Conservation (phyloP, 805 yeast species). For the Candida quercuum region DNA sequence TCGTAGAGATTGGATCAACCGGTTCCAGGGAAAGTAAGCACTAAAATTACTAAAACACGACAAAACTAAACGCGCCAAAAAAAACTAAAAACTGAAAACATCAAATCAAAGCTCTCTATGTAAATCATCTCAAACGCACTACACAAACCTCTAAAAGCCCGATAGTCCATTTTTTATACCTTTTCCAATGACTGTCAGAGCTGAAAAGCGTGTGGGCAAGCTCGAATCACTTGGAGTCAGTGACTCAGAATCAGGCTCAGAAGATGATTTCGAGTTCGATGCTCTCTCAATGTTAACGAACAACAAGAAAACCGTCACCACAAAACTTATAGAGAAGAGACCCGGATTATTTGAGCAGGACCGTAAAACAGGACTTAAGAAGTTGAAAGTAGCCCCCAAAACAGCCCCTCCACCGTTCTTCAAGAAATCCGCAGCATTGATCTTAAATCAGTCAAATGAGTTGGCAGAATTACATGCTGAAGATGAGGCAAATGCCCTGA, state of each 20-base stretch:
- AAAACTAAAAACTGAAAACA: no score
- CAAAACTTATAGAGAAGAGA: background rate
- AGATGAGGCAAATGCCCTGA: constrained; percentile 3
- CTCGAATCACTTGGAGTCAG: background rate
- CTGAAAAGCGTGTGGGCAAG: background rate
- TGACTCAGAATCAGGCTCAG: background rate
- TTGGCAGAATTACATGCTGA: constrained; percentile 3
- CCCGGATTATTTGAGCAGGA: constrained; percentile 1
- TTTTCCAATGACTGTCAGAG: no score
- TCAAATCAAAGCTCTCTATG: no score
- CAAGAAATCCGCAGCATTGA: background rate
- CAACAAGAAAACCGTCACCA: background rate
- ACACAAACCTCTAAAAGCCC: no score
- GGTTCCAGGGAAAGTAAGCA: no score
- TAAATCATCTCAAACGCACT: no score
- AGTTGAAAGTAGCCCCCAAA: constrained; percentile 4
- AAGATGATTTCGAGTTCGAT: constrained; percentile 2
- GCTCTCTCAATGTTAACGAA: background rate
- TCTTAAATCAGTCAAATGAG: constrained; percentile 2
- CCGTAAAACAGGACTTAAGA: background rate
- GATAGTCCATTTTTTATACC: no score
- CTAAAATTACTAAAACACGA: no score
- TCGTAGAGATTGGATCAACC: no score
- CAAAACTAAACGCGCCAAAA: no score
- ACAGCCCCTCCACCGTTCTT: constrained; percentile 1